Evolutionary conservation across 257 asterid genomes (phyloP), one percentile per base, ranked within the genome.

Genomic region (Solanum bukasovii): DNA sequence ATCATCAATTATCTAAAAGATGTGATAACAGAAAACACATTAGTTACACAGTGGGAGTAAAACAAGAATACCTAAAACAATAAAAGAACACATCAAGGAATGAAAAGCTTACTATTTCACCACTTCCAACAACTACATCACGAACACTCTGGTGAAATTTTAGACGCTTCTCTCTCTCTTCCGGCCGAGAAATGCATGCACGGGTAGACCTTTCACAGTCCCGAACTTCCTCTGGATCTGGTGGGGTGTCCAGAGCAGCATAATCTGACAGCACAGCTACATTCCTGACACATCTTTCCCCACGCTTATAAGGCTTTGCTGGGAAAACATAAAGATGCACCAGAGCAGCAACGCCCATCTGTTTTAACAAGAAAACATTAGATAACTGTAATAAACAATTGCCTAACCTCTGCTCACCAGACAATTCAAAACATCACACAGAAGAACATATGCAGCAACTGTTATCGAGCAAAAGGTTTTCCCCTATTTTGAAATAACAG

Each of bases 291-390:
- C 99, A 95, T 91, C 99, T 93, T 93, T 97, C 99, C 73, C 99
- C 99, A 88, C 94, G 98, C 90, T 94, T 95, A 90, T 97, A 97
- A 87, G 99, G 98, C 61, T 79, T 91, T 38, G 98, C 98, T 40
- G 99, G 98, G 93, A 97, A 97, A 86, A 94, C 98, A 90, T 94
- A 95, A 67, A 97, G 96, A 92, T 97, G 99, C 79, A 97, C 95
- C 87, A 97, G 93, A 88, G 99, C 98, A 91, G 99, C 99, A 90
- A 97, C 72, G 73, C 99, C 99, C 99, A 97, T 97, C 98, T 97
- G 93, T 89, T 91, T 44, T 79, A 83, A 89, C 87, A 90, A 88
- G 49, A 83, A 56, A n/a, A 84, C 61, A 84, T 87, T 86, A 85
- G 89, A 89, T 16, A 87, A 70, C 81, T 86, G 23, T 73, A 63